These are phyloP conservation scores for Naganishia vaughanmartiniae DNA, from an alignment of 768 basidiomycete species.

Conservation along the genomic window DNA sequence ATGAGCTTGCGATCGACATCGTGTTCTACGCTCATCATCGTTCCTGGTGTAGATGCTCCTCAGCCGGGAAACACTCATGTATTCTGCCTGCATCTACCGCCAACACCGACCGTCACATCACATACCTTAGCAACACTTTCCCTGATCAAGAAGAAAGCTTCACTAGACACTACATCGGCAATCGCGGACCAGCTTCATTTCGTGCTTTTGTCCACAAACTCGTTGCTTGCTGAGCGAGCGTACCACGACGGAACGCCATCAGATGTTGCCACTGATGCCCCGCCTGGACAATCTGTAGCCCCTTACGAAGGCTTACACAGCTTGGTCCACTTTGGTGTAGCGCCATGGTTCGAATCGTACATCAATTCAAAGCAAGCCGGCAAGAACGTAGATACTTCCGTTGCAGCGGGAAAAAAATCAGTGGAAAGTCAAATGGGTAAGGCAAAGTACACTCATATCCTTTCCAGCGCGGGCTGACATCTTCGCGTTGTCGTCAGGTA, in stretches of 20 bases:
- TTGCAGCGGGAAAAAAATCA: constrained; percentile 58
- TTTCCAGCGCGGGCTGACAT: not conserved
- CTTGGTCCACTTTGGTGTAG: constrained; percentile 89
- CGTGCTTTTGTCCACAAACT: constrained; percentile 66
- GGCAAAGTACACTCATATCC: constrained; percentile 26
- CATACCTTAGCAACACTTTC: constrained; percentile 81
- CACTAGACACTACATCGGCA: constrained; percentile 74
- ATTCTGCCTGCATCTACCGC: constrained; percentile 53
- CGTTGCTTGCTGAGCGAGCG: not conserved
- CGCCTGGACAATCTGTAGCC: constrained; percentile 35
- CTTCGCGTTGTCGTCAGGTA: constrained; percentile 56
- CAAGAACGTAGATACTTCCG: constrained; percentile 51
- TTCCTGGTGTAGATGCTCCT: constrained; percentile 20
- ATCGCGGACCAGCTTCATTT: constrained; percentile 85
- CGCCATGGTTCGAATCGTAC: constrained; percentile 98
- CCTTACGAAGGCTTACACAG: constrained; percentile 96
- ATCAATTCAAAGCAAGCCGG: constrained; percentile 69
- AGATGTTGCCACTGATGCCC: constrained; percentile 60
- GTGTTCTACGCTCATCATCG: not conserved
- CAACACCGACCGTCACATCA: constrained; percentile 72
- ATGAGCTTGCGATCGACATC: constrained; percentile 12
- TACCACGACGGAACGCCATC: constrained; percentile 58
- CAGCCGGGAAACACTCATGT: not conserved
- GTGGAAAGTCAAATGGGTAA: constrained; percentile 77
- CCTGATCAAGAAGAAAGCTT: constrained; percentile 85